phyloP scores from a whole-genome alignment of 495 filamentous ascomycete genomes.

The Bryoglossum gracile region DNA sequence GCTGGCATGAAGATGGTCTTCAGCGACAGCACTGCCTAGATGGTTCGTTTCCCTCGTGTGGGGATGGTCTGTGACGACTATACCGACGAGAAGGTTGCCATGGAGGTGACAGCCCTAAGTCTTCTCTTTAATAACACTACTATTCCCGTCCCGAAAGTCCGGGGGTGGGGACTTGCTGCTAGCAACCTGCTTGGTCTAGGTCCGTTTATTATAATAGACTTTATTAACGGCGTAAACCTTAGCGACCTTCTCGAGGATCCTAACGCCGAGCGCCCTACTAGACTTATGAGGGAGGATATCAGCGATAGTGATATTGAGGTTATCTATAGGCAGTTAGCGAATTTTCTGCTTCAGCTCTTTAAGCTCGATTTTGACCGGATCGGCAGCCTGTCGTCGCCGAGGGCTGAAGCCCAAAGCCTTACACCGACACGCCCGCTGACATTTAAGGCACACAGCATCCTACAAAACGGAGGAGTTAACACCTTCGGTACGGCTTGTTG shows the following conservation, averaged over 20 bases:
- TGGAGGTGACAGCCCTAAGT: slow-evolving; percentile 33
- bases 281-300: slow-evolving; percentile 28
- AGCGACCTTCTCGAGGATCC: slow-evolving; percentile 18
- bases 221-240: slow-evolving; percentile 32
- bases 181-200: slow-evolving; percentile 33
- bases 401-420: slow-evolving; percentile 4
- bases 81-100: slow-evolving; percentile 36
- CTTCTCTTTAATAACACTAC: slow-evolving; percentile 33
- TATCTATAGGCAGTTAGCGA: slow-evolving; percentile 31
- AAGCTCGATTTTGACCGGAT: slow-evolving; percentile 30
- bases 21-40: slow-evolving; percentile 28
- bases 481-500: slow-evolving; percentile 25
- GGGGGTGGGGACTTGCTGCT: slow-evolving; percentile 32
- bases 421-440: slow-evolving; percentile 27
- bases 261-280: neutral
- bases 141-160: slow-evolving; percentile 36
- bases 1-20: slow-evolving; percentile 30
- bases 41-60: slow-evolving; percentile 34
- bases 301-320: slow-evolving; percentile 26
- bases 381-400: slow-evolving; percentile 13
- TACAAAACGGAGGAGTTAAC: slow-evolving; percentile 31
- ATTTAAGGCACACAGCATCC: slow-evolving; percentile 29
- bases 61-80: slow-evolving; percentile 28
- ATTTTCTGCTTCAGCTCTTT: slow-evolving; percentile 33
- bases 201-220: slow-evolving; percentile 40